Evolutionary conservation across 441 rosid species (phyloP), one percentile per base, ranked within the genome.

Genomic region (Rhodomyrtus psidioides): DNA sequence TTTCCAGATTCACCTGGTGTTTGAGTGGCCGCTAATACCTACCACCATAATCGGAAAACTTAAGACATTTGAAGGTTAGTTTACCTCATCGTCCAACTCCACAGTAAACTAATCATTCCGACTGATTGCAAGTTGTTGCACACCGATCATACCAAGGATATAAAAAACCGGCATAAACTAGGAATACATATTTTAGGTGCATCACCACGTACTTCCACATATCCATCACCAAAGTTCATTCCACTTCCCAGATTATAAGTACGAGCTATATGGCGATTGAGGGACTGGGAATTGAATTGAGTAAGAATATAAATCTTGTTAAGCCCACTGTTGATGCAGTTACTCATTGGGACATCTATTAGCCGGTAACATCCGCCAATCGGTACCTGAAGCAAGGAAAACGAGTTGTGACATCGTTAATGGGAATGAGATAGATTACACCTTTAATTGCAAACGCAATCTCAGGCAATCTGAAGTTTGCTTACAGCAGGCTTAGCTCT

Each of bases 11-110:
- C 95, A 53, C 98, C 99, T 1, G 94, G 91, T 81, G 98, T 96
- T 91, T 95, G 96, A n/a, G 98, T 96, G 55, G 99, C 99, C 58
- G 99, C 96, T 81, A 95, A 88, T 86, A 95, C 98, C 99, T 94
- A 56, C 56, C 79, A 84, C 82, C 75, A 82, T 42, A 70, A 70
- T 70, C 6, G n/a, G 51, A 70, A 70, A 9, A 65, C 76, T 65
- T 9, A 34, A 70, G 79, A 70, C 51, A 39, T 39, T 70, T 39
- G 79, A 70, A 21, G 23, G 49, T 21, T 39, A 21, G 49, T 34
- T 70, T 34, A 5, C 79, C 79, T 39, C n/a, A 70, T 39, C 2
- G 23, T 70, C 79, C 79, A 49, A 39, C 49, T 70, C 79, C 49
- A 39, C 49, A 39, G 51, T 39, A 21, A 70, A 70, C 79, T 70